A percentile compares a stretch with the other conserved stretches of the same genome.
These are phyloP conservation scores for Taiwanofungus camphoratus DNA, from an alignment of 1,284 basidiomycete genomes.

Conservation along the genomic window DNA sequence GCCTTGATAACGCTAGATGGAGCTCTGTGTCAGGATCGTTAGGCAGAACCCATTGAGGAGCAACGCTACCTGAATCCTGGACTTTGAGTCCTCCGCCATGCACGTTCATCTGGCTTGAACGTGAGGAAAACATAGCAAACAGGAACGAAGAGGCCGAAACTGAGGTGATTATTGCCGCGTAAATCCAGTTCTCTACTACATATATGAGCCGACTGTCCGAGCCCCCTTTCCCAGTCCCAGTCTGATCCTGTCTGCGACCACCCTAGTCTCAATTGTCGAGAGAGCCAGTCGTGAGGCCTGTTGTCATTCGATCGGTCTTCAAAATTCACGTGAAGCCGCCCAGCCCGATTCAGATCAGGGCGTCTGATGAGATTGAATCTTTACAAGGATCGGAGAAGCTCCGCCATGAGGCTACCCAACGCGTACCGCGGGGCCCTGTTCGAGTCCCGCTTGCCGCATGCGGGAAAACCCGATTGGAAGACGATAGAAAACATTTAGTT, in stretches of 20 bases:
- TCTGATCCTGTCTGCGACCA: not conserved
- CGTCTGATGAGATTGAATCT: constrained; percentile 10
- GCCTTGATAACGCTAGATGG: not conserved
- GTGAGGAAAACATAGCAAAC: not conserved
- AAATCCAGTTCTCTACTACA: not conserved
- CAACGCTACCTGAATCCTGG: too few relatives aligned
- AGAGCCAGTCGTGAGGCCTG: not conserved
- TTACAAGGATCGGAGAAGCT: not conserved
- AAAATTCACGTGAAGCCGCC: not conserved
- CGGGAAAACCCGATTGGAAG: too few relatives aligned
- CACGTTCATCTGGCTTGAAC: not conserved
- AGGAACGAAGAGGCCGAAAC: not conserved
- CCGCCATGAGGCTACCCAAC: constrained; percentile 10
- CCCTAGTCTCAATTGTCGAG: not conserved
- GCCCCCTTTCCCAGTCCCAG: too few relatives aligned
- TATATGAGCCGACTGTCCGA: not conserved
- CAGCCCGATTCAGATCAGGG: not conserved
- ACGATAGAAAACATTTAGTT: too few relatives aligned
- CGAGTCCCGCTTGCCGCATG: constrained; percentile 1
- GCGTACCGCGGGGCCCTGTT: not conserved
- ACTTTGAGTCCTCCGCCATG: too few relatives aligned
- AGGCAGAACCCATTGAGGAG: not conserved
- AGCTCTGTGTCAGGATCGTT: not conserved
- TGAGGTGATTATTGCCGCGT: too few relatives aligned
- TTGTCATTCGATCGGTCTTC: not conserved